These are phyloP conservation scores for Phytophthora fragariae DNA, from an alignment of 352 stramenopile genomes.

Conservation along the genomic window DNA sequence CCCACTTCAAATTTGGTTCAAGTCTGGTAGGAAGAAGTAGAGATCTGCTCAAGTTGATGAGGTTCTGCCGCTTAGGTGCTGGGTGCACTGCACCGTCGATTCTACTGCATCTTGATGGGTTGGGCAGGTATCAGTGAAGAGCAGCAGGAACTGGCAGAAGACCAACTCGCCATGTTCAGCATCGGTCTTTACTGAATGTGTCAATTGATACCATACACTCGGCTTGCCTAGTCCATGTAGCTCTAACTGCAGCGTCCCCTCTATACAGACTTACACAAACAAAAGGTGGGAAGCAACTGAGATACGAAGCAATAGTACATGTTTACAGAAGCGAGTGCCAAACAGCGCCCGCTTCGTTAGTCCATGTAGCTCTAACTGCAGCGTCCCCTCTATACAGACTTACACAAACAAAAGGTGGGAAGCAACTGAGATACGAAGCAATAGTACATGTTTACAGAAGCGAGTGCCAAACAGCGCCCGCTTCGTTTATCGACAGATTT, in stretches of 20 bases:
- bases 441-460: conserved; percentile 11
- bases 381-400: too few species aligned
- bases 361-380: too few species aligned
- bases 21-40: too few species aligned
- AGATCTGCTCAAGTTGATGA: conserved; percentile 25
- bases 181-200: conserved; percentile 16
- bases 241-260: too few species aligned
- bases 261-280: too few species aligned
- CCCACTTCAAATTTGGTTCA: not conserved
- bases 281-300: too few species aligned
- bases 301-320: conserved; percentile 2
- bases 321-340: conserved; percentile 1
- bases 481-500: too few species aligned
- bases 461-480: not conserved
- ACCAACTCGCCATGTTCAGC: conserved; percentile 16
- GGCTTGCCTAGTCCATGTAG: too few species aligned
- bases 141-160: conserved; percentile 25
- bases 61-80: conserved; percentile 29
- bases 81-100: conserved; percentile 10
- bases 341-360: not conserved
- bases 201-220: too few species aligned
- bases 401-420: too few species aligned
- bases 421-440: too few species aligned
- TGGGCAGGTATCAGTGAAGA: conserved; percentile 21
- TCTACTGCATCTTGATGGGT: conserved; percentile 20